phyloP scores from a whole-genome alignment of 768 basidiomycete genomes.

The Phanerochaete carnosa region DNA sequence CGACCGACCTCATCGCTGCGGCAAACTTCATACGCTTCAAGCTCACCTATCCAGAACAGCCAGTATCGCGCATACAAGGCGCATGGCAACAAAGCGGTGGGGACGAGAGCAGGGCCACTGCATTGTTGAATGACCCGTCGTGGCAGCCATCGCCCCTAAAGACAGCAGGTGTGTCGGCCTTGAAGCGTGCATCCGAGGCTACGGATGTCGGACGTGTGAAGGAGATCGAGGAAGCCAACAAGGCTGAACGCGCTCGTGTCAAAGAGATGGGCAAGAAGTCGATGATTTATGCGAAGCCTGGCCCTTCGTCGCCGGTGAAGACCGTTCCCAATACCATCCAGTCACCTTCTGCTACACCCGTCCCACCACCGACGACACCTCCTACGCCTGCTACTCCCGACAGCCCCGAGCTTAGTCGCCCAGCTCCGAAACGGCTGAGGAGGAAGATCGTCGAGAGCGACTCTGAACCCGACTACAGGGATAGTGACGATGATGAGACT shows the following conservation, averaged over 20 bases:
- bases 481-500: slow-evolving; percentile 42
- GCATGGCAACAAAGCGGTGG: slow-evolving; percentile 56
- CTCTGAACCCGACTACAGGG: slow-evolving; percentile 52
- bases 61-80: slow-evolving; percentile 44
- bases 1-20: slow-evolving; percentile 1
- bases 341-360: slow-evolving; percentile 18
- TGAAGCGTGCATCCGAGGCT: neutral
- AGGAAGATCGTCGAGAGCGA: slow-evolving; percentile 67
- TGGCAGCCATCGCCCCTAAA: slow-evolving; percentile 42
- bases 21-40: slow-evolving; percentile 40
- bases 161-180: slow-evolving; percentile 15
- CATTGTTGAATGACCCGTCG: slow-evolving; percentile 50
- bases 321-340: slow-evolving; percentile 34
- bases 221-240: slow-evolving; percentile 71
- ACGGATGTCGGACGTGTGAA: slow-evolving; percentile 54
- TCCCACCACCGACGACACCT: neutral
- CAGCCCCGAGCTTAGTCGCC: slow-evolving; percentile 38
- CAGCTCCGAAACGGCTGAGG: slow-evolving; percentile 51
- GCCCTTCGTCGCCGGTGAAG: slow-evolving; percentile 23
- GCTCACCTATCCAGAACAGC: slow-evolving; percentile 54
- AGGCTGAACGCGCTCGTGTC: slow-evolving; percentile 59
- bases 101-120: slow-evolving; percentile 59
- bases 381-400: slow-evolving; percentile 13
- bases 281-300: slow-evolving; percentile 63
- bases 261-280: slow-evolving; percentile 80